phyloP scores from a whole-genome alignment of 1,139 yeast species.

The Saccharomyces hybrid region DNA sequence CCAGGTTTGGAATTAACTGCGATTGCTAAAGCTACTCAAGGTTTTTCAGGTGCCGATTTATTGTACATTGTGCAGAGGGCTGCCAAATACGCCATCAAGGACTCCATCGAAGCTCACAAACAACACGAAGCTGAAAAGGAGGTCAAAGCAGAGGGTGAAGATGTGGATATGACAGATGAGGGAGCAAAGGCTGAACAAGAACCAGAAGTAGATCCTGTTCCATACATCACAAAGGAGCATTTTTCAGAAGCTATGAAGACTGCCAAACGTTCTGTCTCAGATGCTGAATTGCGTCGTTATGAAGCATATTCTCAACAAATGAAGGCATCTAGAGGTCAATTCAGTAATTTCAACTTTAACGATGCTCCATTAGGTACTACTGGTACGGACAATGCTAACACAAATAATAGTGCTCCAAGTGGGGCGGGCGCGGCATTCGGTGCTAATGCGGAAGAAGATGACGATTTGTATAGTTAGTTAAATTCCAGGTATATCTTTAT shows the following conservation, averaged over 20 bases:
- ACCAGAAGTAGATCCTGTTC: constrained; percentile 84
- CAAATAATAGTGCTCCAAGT: constrained; percentile 21
- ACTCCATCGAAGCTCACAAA: constrained; percentile 82
- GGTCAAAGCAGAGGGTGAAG: constrained; percentile 47
- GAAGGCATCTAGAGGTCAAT: constrained; percentile 92
- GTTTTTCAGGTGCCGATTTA: constrained; percentile 99
- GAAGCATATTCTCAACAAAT: constrained; percentile 98
- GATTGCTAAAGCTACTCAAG: constrained; percentile 88
- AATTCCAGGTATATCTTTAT: constrained; percentile 3
- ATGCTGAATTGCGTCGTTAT: constrained; percentile 95
- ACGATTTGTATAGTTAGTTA: constrained; percentile 74
- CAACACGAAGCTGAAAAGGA: constrained; percentile 48
- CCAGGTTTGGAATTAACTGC: constrained; percentile 87
- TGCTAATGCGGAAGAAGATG: constrained; percentile 69
- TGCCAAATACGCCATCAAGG: constrained; percentile 97
- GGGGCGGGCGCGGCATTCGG: constrained; percentile 42
- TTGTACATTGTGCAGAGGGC: constrained; percentile 96
- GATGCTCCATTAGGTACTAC: constrained; percentile 42
- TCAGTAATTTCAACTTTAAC: constrained; percentile 65
- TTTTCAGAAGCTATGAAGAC: constrained; percentile 99
- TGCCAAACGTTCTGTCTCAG: constrained; percentile 94
- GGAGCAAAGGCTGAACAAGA: constrained; percentile 48
- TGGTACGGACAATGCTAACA: constrained; percentile 33
- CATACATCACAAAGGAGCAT: constrained; percentile 85
- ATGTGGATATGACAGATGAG: constrained; percentile 63